Base-by-base conservation (phyloP, 305 asterid genomes). In the Fraxinus velutina region DNA sequence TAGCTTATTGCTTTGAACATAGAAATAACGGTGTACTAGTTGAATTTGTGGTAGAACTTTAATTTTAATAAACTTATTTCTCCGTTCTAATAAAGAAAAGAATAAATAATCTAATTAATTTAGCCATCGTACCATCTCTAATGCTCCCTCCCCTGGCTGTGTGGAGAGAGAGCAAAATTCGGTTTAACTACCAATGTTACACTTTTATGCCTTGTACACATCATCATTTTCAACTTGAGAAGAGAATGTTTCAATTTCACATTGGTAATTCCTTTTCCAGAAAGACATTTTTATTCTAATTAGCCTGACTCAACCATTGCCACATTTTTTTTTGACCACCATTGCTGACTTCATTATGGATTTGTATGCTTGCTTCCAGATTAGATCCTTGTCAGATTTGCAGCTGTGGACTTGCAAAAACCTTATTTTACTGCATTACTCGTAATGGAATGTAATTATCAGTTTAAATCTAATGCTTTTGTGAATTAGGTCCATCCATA, bases 401-500 rank as follows among this genome's bases (percentile, higher is more conserved):
- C 6, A 12, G 74, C 36, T 66, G 1, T 9, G 37, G 17, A 32
- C 30, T 66, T 27, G 12, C 34, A 29, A 66, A 66, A 66, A 27
- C 36, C 73, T 29, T 8, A 66, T 66, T 24, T 21, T 60, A 52
- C 22, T 60, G 30, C 30, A 21, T 7, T 66, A 66, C n/a, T 66
- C 32, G 21, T 66, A 29, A 24, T 27, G 74, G 74, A 29, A 27
- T 29, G 80, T 36, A 33, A 15, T 32, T 12, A 22, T 70, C 57
- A 39, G 60, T 47, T 84, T 15, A 76, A 64, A 21, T 80, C 12
- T 39, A 39, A 42, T 80, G 55, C 80, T 75, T 83, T 34, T 55
- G 72, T 78, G 62, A 80, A 74, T 62, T 85, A 95, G 99, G 99
- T 95, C 62, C 99, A 95, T 89, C 97, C 98, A 39, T 93, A 95